These are phyloP conservation scores for Middelhovenomyces tepae DNA, from an alignment of 805 yeast genomes.

Conservation along the genomic window DNA sequence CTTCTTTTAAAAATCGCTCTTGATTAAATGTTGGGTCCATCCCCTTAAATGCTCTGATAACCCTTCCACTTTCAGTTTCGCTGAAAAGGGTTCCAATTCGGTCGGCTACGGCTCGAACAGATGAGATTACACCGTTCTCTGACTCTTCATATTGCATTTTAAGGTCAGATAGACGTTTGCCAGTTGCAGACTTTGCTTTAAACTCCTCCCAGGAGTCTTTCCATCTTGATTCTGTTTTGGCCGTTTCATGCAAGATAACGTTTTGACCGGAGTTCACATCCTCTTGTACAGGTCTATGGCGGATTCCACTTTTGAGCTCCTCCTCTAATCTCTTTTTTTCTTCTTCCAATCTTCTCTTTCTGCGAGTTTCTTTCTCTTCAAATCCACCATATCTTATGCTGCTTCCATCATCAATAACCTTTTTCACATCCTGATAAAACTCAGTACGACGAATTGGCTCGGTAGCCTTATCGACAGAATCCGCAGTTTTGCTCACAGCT, in stretches of 20 bases:
- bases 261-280: conserved; percentile 65
- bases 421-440: conserved; percentile 79
- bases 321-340: conserved; percentile 20
- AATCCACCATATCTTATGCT: conserved; percentile 88
- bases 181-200: conserved; percentile 59
- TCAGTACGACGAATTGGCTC: conserved; percentile 92
- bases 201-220: conserved; percentile 59
- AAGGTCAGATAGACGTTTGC: conserved; percentile 51
- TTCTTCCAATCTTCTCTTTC: conserved; percentile 50
- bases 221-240: conserved; percentile 59
- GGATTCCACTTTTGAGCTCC: conserved; percentile 49
- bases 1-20: conserved; percentile 68
- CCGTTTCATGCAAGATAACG: conserved; percentile 71
- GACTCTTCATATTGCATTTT: conserved; percentile 72
- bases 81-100: conserved; percentile 83
- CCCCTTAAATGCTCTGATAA: conserved; percentile 71
- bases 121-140: conserved; percentile 80
- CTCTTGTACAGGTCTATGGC: conserved; percentile 60
- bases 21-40: conserved; percentile 84
- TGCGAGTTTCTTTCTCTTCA: conserved; percentile 75
- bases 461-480: conserved; percentile 68
- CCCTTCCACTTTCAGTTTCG: conserved; percentile 94
- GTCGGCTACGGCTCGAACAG: conserved; percentile 69
- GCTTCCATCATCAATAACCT: conserved; percentile 87
- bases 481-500: conserved; percentile 75